phyloP scores from a whole-genome alignment of 768 basidiomycete genomes.

The Lepiota brunneoincarnata region DNA sequence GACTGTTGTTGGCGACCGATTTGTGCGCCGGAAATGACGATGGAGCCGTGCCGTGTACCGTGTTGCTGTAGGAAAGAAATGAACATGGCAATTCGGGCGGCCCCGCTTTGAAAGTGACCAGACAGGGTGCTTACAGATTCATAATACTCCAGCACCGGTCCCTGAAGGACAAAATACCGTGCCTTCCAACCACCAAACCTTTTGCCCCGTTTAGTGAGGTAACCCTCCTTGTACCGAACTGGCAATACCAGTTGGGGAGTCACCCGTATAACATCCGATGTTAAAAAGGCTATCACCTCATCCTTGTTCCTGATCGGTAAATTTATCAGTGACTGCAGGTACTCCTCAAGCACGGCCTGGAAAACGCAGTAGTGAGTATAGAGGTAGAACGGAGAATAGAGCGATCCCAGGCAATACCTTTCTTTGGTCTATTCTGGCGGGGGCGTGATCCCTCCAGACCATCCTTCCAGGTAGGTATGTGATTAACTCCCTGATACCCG shows the following conservation, averaged over 20 bases:
- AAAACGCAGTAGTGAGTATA: not conserved
- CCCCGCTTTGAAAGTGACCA: constrained; percentile 24
- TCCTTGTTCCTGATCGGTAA: constrained; percentile 84
- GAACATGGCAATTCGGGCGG: not conserved
- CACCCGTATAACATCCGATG: constrained; percentile 81
- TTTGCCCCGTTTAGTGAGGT: constrained; percentile 93
- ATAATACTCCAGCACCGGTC: constrained; percentile 89
- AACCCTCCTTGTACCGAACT: constrained; percentile 89
- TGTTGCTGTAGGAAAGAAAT: constrained; percentile 54
- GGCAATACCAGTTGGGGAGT: constrained; percentile 75
- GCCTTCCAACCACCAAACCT: constrained; percentile 99
- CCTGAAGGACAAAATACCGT: constrained; percentile 90
- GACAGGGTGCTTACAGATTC: constrained; percentile 69
- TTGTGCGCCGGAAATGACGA: constrained; percentile 84
- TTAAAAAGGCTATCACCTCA: constrained; percentile 90
- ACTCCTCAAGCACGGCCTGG: constrained; percentile 77
- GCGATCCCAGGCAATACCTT: constrained; percentile 54
- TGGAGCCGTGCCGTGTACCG: constrained; percentile 88
- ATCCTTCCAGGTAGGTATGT: constrained; percentile 86
- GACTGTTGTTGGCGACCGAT: constrained; percentile 91
- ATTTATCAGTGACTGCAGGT: constrained; percentile 79
- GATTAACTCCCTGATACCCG: constrained; percentile 75
- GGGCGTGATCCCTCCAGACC: constrained; percentile 96
- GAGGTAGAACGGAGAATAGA: constrained; percentile 11
- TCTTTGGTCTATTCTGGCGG: constrained; percentile 92